Conservation (phyloP, 768 basidiomycete species). For the Ramaria sp. region DNA sequence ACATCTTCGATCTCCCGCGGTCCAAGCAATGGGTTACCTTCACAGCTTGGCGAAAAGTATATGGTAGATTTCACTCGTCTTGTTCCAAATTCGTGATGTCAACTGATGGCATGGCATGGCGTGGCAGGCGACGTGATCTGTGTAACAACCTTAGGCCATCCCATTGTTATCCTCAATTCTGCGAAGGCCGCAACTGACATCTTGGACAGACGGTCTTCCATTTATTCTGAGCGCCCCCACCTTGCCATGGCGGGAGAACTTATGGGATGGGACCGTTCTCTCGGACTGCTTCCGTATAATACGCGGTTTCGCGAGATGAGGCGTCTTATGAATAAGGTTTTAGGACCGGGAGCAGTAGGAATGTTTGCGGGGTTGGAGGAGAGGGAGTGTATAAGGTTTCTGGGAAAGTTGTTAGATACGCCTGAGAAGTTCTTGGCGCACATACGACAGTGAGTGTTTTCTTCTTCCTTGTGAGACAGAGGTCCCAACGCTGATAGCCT, state of each 20-base stretch:
- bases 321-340: background rate
- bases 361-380: background rate
- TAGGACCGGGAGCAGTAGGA: background rate
- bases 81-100: too few species aligned
- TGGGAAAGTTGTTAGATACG: background rate
- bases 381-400: background rate
- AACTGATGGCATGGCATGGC: too few species aligned
- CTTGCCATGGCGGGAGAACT: background rate
- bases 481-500: background rate
- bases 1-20: too few species aligned
- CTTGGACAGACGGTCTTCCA: constrained; percentile 17
- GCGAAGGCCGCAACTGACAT: constrained; percentile 16
- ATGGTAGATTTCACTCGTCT: too few species aligned
- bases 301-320: background rate
- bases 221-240: constrained; percentile 17
- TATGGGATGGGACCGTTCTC: background rate
- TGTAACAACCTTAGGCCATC: constrained; percentile 12
- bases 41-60: too few species aligned
- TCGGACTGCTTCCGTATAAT: background rate
- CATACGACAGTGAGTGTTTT: constrained; percentile 13
- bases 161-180: constrained; percentile 16
- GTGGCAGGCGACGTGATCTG: constrained; percentile 16
- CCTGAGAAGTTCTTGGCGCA: background rate
- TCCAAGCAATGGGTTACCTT: too few species aligned
- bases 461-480: constrained; percentile 8